A percentile compares a stretch with the other conserved stretches of the same genome.
Conservation (phyloP, 2,329 filamentous ascomycete species). For the Scytalidium lignicola region DNA sequence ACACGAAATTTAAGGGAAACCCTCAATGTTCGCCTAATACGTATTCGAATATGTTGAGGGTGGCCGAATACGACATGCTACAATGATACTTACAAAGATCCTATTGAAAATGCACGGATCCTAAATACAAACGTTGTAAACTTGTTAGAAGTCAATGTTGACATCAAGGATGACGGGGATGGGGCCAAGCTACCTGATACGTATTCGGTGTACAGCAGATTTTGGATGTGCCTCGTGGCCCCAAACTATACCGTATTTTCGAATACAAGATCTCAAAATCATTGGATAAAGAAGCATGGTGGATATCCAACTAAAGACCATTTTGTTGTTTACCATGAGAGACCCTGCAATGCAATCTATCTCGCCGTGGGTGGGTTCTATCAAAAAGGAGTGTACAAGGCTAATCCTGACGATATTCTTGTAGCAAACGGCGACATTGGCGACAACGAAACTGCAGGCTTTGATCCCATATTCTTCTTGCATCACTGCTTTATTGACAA, state of each 20-base stretch:
- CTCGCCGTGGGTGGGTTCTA: slow-evolving; percentile 25
- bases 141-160: no score
- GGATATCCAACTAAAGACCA: neutral
- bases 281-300: neutral
- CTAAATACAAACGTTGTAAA: no score
- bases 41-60: no score
- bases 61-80: no score
- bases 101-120: no score
- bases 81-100: no score
- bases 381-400: slow-evolving; percentile 6
- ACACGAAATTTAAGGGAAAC: no score
- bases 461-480: slow-evolving; percentile 30
- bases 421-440: slow-evolving; percentile 30
- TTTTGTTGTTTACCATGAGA: slow-evolving; percentile 19
- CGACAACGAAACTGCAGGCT: slow-evolving; percentile 29
- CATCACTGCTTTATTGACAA: slow-evolving; percentile 28
- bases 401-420: neutral
- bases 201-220: no score
- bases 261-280: slow-evolving; percentile 9
- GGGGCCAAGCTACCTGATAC: no score
- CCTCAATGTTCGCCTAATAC: no score
- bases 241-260: slow-evolving; percentile 31
- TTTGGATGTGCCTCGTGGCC: slow-evolving; percentile 19
- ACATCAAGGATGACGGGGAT: no score
- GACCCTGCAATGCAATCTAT: slow-evolving; percentile 24